A percentile compares a stretch with the other conserved stretches of the same genome.
These are phyloP conservation scores for Colletotrichum brevisporum DNA, from an alignment of 2,329 filamentous ascomycete genomes.

Conservation along the genomic window DNA sequence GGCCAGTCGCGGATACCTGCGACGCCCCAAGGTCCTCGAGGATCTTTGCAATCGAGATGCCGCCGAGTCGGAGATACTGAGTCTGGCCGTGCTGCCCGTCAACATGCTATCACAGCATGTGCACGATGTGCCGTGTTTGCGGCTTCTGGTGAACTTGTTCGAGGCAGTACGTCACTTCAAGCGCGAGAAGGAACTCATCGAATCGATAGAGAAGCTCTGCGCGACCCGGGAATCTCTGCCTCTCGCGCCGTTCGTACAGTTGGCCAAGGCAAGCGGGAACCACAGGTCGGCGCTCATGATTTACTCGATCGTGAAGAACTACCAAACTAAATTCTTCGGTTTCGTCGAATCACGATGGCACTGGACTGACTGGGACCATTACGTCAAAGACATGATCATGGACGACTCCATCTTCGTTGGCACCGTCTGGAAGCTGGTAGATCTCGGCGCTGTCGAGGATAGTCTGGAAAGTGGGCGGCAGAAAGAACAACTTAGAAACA, in stretches of 20 bases:
- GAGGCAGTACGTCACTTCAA: slow-evolving; percentile 37
- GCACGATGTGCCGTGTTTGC: not conserved
- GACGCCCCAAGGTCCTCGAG: not conserved
- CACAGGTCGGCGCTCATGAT: slow-evolving; percentile 46
- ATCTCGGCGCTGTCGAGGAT: not conserved
- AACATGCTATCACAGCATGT: not conserved
- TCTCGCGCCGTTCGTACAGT: slow-evolving; percentile 9
- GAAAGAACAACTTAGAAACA: not conserved
- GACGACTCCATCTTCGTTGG: slow-evolving; percentile 45
- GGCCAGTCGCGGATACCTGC: slow-evolving; percentile 40
- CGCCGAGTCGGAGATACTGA: not conserved
- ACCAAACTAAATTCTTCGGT: slow-evolving; percentile 19
- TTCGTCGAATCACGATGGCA: slow-evolving; percentile 44
- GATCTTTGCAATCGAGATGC: slow-evolving; percentile 9
- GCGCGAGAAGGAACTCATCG: slow-evolving; percentile 36
- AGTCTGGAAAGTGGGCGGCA: not conserved
- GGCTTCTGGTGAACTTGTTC: slow-evolving; percentile 37
- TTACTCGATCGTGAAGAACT: slow-evolving; percentile 37
- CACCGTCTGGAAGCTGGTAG: slow-evolving; percentile 48
- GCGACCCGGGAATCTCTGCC: not conserved
- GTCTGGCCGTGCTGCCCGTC: slow-evolving; percentile 23
- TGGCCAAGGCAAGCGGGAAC: slow-evolving; percentile 43
- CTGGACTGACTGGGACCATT: slow-evolving; percentile 52
- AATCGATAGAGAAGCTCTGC: slow-evolving; percentile 35
- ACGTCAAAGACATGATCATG: slow-evolving; percentile 51